These are phyloP conservation scores for Pterocarpus santalinus DNA, from an alignment of 306 rosid species.

Conservation along the genomic window DNA sequence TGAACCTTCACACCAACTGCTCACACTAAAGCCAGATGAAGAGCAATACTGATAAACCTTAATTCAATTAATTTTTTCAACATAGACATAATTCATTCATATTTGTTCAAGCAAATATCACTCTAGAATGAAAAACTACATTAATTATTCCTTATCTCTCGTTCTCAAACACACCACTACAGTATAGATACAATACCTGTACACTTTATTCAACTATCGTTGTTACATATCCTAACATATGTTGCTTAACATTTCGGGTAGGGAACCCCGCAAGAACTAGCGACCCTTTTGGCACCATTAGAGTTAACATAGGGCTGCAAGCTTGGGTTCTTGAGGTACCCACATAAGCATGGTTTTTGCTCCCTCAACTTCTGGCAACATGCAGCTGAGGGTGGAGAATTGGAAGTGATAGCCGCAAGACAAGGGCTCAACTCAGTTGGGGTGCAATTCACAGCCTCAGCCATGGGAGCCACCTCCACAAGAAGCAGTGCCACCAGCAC, in stretches of 20 bases:
- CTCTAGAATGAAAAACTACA: background rate
- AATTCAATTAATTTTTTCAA: background rate
- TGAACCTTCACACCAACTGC: background rate
- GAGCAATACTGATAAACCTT: background rate
- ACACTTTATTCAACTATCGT: background rate
- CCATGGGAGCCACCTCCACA: constrained; percentile 20
- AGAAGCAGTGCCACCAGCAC: constrained; percentile 42
- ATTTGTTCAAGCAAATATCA: background rate
- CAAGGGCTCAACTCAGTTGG: constrained; percentile 50
- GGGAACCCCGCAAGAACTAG: constrained; percentile 55
- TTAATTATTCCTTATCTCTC: background rate
- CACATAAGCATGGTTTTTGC: constrained; percentile 73
- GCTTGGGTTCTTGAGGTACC: constrained; percentile 59
- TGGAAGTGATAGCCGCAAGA: constrained; percentile 42
- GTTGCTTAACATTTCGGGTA: constrained; percentile 50
- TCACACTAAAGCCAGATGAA: background rate
- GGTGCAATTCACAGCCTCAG: constrained; percentile 60
- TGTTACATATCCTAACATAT: background rate
- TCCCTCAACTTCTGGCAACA: constrained; percentile 66
- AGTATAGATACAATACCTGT: background rate
- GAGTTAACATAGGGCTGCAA: constrained; percentile 53
- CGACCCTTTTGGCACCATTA: constrained; percentile 56
- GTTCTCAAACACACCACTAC: background rate
- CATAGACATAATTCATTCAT: background rate
- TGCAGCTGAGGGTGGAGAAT: constrained; percentile 7